Conservation (phyloP, 2,329 filamentous ascomycete species). For the Neopestalotiopsis sp. region DNA sequence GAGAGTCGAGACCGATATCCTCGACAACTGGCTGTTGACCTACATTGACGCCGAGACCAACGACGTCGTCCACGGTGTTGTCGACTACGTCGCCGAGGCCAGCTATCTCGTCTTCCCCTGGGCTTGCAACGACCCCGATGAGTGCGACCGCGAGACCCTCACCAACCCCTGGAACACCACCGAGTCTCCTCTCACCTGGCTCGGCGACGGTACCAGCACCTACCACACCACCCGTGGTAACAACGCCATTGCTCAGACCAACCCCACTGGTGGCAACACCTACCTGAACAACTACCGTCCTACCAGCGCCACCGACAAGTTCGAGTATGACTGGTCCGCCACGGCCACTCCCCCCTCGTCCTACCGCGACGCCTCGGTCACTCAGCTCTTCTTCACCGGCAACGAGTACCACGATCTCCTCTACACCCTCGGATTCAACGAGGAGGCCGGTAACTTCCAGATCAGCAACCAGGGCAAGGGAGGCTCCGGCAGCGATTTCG, state of each 20-base stretch:
- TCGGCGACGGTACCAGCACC: constrained; percentile 48
- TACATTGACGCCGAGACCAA: constrained; percentile 58
- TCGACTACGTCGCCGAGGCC: constrained; percentile 62
- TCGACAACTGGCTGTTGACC: constrained; percentile 62
- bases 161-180: constrained; percentile 52
- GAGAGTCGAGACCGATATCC: constrained; percentile 63
- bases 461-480: constrained; percentile 59
- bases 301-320: constrained; percentile 43
- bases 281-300: constrained; percentile 59
- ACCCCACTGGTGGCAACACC: constrained; percentile 48
- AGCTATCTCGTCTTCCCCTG: constrained; percentile 62
- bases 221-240: constrained; percentile 63
- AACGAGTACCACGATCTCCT: constrained; percentile 66
- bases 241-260: constrained; percentile 61
- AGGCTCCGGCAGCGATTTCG: constrained; percentile 55
- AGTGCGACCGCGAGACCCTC: constrained; percentile 48
- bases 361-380: constrained; percentile 60
- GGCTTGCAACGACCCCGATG: constrained; percentile 58
- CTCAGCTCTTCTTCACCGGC: constrained; percentile 65
- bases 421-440: constrained; percentile 61
- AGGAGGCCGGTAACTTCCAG: constrained; percentile 65
- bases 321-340: constrained; percentile 50
- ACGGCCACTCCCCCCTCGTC: constrained; percentile 37
- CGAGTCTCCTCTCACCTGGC: constrained; percentile 59
- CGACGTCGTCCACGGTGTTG: constrained; percentile 54